Percentiles rank a stretch among this genome's conserved stretches.
These are phyloP conservation scores for Penicillium polonicum DNA, from an alignment of 2,329 filamentous ascomycete genomes.

Conservation along the genomic window DNA sequence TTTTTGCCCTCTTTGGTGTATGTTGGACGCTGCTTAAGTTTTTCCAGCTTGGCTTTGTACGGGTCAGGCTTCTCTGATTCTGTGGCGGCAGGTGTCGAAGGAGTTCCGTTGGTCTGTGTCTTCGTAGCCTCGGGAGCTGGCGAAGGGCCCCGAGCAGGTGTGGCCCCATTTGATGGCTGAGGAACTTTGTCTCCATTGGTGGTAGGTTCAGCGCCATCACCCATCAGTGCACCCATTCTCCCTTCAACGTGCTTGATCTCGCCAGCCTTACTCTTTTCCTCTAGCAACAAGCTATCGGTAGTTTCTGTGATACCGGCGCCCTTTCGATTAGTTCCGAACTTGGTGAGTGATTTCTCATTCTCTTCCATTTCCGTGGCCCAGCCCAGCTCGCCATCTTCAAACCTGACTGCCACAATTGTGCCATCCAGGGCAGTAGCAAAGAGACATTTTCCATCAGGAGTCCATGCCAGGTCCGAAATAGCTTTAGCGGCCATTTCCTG, in stretches of 20 bases:
- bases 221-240: slow-evolving; percentile 98
- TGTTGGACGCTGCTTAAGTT: slow-evolving; percentile 85
- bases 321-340: slow-evolving; percentile 84
- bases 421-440: slow-evolving; percentile 89
- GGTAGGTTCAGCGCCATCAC: slow-evolving; percentile 64
- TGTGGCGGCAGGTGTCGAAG: slow-evolving; percentile 30
- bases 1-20: slow-evolving; percentile 98
- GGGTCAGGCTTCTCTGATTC: slow-evolving; percentile 51
- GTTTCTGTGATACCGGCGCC: slow-evolving; percentile 91
- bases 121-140: slow-evolving; percentile 36
- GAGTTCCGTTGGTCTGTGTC: slow-evolving; percentile 37
- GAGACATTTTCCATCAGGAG: slow-evolving; percentile 82
- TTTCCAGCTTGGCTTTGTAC: slow-evolving; percentile 60
- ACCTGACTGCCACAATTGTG: slow-evolving; percentile 76
- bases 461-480: slow-evolving; percentile 92
- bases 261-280: slow-evolving; percentile 87
- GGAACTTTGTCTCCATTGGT: slow-evolving; percentile 48
- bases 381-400: slow-evolving; percentile 83
- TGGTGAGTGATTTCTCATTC: slow-evolving; percentile 88
- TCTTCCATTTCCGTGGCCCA: slow-evolving; percentile 83
- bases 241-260: slow-evolving; percentile 89
- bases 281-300: slow-evolving; percentile 79
- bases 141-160: slow-evolving; percentile 35
- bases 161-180: slow-evolving; percentile 47
- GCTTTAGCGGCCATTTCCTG: slow-evolving; percentile 88